These are phyloP conservation scores for Thermomyces lanuginosus DNA, from an alignment of 2,329 filamentous ascomycete species.

Conservation along the genomic window DNA sequence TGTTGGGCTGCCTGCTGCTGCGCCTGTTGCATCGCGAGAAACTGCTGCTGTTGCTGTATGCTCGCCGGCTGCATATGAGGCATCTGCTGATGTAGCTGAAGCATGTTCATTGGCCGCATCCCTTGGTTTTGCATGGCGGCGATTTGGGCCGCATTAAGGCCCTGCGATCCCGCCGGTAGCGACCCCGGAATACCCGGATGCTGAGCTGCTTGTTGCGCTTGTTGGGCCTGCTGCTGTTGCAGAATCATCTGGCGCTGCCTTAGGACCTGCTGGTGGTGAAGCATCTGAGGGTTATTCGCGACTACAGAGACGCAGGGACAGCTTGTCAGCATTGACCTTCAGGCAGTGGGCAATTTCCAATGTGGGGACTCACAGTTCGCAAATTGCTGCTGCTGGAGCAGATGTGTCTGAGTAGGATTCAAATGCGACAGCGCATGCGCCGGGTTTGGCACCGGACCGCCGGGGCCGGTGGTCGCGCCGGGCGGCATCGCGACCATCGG, in stretches of 20 bases:
- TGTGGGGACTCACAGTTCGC: constrained; percentile 24
- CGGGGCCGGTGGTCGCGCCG: constrained; percentile 35
- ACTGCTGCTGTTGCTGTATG: constrained; percentile 29
- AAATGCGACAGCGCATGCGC: constrained; percentile 46
- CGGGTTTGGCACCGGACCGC: constrained; percentile 36
- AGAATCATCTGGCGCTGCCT: constrained; percentile 14
- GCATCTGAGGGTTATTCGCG: constrained; percentile 29
- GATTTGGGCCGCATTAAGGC: constrained; percentile 26
- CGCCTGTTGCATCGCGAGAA: constrained; percentile 19
- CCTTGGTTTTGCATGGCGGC: constrained; percentile 28
- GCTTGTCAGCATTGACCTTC: not conserved
- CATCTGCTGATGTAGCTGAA: constrained; percentile 28
- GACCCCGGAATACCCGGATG: constrained; percentile 21
- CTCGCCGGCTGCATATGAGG: constrained; percentile 26
- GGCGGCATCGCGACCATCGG: constrained; percentile 47
- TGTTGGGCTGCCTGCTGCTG: constrained; percentile 10
- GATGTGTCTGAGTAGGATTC: constrained; percentile 31
- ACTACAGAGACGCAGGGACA: constrained; percentile 11
- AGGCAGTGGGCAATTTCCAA: not conserved
- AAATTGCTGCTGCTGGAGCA: constrained; percentile 35
- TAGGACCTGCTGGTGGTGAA: constrained; percentile 25
- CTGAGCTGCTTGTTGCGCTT: constrained; percentile 15
- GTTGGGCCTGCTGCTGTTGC: constrained; percentile 16
- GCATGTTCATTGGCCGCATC: constrained; percentile 24
- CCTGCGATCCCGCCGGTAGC: constrained; percentile 26